Evolutionary conservation across 495 filamentous ascomycete genomes (phyloP), one percentile per base, ranked within the genome.

Genomic region (Hyaloscypha finlandica): DNA sequence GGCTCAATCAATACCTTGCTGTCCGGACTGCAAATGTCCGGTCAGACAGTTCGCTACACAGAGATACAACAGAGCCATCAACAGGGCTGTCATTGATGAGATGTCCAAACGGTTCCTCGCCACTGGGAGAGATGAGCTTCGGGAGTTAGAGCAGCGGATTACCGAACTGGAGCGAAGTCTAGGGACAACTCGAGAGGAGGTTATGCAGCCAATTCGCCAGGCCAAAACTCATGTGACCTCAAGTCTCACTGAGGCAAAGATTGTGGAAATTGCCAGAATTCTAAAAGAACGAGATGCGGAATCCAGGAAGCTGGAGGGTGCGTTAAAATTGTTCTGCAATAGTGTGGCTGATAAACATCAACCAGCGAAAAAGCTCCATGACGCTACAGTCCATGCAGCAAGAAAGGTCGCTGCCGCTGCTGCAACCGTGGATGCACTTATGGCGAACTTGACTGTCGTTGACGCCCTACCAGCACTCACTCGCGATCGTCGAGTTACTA

Each of bases 11-110:
- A 60, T 76, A 19, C 74, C 74, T 48, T 51, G 59, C 3, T 76
- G 73, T 45, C 73, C 73, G 0, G 65, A 72, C 45, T 76, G 73
- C 64, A 61, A 71, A 54, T 52, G 62, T 8, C 73, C 73, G 19
- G 69, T 76, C 39, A 65, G 74, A 42, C 74, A 75, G 48, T 71
- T 68, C 35, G 63, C 68, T 29, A 76, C 73, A 2, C 67, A 70
- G 35, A 45, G 74, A n/a, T 76, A 75, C 53, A 77, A 75, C 59
- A 62, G 75, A 0, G 66, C 73, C 2, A 65, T 77, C 52, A 77
- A 75, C 63, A 71, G 67, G 59, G 74, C 74, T 1, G 73, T 76
- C 12, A 67, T 76, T 59, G 73, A 76, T 61, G 73, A 76, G 62
- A 73, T 72, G 25, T 67, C 73, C 31, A 76, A 76, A 63, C 70